phyloP scores from a whole-genome alignment of 2,329 filamentous ascomycete genomes.

The Lecanosticta acicola region DNA sequence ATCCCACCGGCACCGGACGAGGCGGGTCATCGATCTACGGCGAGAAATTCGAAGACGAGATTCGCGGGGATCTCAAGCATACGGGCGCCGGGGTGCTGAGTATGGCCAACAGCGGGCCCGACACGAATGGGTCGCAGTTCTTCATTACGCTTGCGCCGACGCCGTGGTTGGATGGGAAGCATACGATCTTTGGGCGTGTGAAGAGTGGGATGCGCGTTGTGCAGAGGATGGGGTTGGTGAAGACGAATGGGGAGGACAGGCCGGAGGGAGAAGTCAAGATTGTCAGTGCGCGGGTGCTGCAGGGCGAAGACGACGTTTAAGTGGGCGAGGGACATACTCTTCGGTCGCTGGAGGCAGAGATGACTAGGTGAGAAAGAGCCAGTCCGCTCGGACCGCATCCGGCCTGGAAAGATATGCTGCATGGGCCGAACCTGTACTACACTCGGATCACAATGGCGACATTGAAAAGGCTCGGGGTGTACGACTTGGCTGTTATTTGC shows the following conservation, averaged over 20 bases:
- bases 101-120: slow-evolving; percentile 91
- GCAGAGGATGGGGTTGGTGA: slow-evolving; percentile 80
- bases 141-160: slow-evolving; percentile 92
- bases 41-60: slow-evolving; percentile 91
- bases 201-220: slow-evolving; percentile 78
- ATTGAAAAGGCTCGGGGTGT: not conserved
- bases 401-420: too few relatives aligned
- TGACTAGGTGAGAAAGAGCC: too few relatives aligned
- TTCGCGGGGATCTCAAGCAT: slow-evolving; percentile 71
- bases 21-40: slow-evolving; percentile 88
- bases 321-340: too few relatives aligned
- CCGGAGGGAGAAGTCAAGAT: slow-evolving; percentile 81
- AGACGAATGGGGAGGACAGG: slow-evolving; percentile 73
- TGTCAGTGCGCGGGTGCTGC: slow-evolving; percentile 63
- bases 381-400: too few relatives aligned
- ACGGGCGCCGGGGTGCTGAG: slow-evolving; percentile 86
- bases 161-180: slow-evolving; percentile 94
- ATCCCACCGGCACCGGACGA: slow-evolving; percentile 87
- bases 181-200: slow-evolving; percentile 92
- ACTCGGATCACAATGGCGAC: too few relatives aligned
- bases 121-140: slow-evolving; percentile 94
- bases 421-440: too few relatives aligned
- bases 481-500: not conserved
- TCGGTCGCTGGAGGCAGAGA: slow-evolving; percentile 3
- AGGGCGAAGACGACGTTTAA: slow-evolving; percentile 56